Evolutionary conservation across 2,329 filamentous ascomycete species (phyloP), one percentile per base, ranked within the genome.

Genomic region (Ambrosiella cleistominuta): DNA sequence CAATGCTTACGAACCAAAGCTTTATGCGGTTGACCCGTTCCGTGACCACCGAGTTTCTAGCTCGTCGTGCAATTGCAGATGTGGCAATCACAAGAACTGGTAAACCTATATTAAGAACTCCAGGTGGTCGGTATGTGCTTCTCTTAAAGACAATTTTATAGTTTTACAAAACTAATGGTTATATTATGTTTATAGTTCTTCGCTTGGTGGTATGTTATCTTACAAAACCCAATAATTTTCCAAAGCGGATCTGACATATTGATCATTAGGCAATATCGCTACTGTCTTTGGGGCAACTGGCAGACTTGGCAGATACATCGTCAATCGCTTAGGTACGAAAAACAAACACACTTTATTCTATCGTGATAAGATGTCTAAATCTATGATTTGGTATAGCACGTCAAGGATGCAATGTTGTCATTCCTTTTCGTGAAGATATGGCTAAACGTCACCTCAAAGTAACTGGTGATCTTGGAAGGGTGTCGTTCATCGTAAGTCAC

Each of bases 251-350:
- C 15, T 53, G 17, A 38, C 51, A n/a, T 47, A 47, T 37, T n/a
- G 9, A 37, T 38, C 7, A 17, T 12, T 71, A 88, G 91, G 91
- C 64, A 89, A 97, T 74, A 96, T 90, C 62, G 91, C 87, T 62
- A 98, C 93, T 60, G 91, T 98, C 66, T 98, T 98, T 73, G 93
- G 93, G 72, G 93, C 93, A 67, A 96, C 90, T 62, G 93, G 93
- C 63, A 91, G 95, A 70, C 75, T 98, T 58, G 93, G 93, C 68
- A 83, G 93, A 69, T 98, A 98, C 71, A 95, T 98, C 68, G 93
- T 98, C 68, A 95, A 96, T 74, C 81, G 88, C 70, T 79, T 98
- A 68, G 89, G 89, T 78, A 69, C 63, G 71, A 17, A 49, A 15
- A 35, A 8, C n/a, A 47, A 12, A 15, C 35, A 56, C 53, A 47